These are phyloP conservation scores for Ophiorrhiza pumila DNA, from an alignment of 257 asterid genomes.

Conservation along the genomic window DNA sequence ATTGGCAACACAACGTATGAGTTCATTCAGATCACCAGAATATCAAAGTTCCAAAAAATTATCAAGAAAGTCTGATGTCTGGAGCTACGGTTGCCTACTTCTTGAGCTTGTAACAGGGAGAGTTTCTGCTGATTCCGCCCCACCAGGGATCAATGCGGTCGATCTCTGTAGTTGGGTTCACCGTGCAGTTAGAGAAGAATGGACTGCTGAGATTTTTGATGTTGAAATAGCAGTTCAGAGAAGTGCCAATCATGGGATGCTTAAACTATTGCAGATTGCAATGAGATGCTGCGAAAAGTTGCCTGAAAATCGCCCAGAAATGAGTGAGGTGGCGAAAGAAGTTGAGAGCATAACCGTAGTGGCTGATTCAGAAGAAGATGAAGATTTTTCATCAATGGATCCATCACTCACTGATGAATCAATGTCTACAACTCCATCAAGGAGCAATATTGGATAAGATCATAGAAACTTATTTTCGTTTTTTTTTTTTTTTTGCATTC, in stretches of 20 bases:
- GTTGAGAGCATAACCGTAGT: slow-evolving; percentile 44
- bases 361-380: slow-evolving; percentile 55
- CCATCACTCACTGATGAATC: slow-evolving; percentile 64
- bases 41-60: slow-evolving; percentile 40
- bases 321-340: slow-evolving; percentile 47
- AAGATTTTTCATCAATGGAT: slow-evolving; percentile 42
- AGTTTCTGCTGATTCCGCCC: slow-evolving; percentile 49
- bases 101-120: slow-evolving; percentile 72
- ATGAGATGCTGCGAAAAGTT: slow-evolving; percentile 55
- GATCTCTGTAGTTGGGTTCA: slow-evolving; percentile 77
- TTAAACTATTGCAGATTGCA: slow-evolving; percentile 59
- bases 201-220: slow-evolving; percentile 93
- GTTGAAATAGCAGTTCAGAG: slow-evolving; percentile 64
- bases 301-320: slow-evolving; percentile 71
- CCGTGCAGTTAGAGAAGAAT: slow-evolving; percentile 82
- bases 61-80: slow-evolving; percentile 61
- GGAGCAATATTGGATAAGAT: slow-evolving; percentile 15
- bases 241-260: slow-evolving; percentile 63
- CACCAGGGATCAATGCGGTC: slow-evolving; percentile 45
- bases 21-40: slow-evolving; percentile 64
- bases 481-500: neutral
- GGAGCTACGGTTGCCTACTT: slow-evolving; percentile 76
- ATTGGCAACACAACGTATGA: slow-evolving; percentile 56
- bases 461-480: neutral
- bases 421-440: slow-evolving; percentile 33